Evolutionary conservation across 2,329 filamentous ascomycete genomes (phyloP).

Genomic region (Neonectria faginata): DNA sequence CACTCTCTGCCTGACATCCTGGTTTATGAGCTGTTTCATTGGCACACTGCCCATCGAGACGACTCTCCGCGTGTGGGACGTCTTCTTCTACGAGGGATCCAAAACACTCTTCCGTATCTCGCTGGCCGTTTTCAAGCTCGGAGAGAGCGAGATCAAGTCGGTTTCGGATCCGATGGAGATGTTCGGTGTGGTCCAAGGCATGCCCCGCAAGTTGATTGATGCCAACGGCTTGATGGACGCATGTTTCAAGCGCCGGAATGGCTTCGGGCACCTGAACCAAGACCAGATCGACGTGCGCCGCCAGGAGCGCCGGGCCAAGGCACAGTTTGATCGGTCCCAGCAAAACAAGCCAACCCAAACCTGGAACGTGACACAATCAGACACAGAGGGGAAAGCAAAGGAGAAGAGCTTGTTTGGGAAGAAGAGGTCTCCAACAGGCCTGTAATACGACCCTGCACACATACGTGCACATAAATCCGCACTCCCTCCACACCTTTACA

Average conservation of each 20-base stretch:
- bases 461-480: constrained; percentile 10
- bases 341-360: constrained; percentile 46
- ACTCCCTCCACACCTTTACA: constrained; percentile 14
- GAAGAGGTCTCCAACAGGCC: constrained; percentile 47
- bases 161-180: constrained; percentile 93
- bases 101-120: constrained; percentile 95
- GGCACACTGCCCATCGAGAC: constrained; percentile 92
- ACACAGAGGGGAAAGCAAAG: constrained; percentile 44
- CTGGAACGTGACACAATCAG: constrained; percentile 47
- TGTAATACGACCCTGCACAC: constrained; percentile 17
- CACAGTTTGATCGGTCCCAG: constrained; percentile 55
- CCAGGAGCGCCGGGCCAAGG: constrained; percentile 71
- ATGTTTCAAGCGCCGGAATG: constrained; percentile 83
- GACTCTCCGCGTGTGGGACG: constrained; percentile 92
- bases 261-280: constrained; percentile 85
- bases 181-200: constrained; percentile 90
- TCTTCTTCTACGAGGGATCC: constrained; percentile 94
- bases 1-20: constrained; percentile 91
- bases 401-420: constrained; percentile 59
- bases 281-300: constrained; percentile 82
- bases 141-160: constrained; percentile 81
- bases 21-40: constrained; percentile 98
- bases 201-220: constrained; percentile 84
- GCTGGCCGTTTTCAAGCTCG: constrained; percentile 89
- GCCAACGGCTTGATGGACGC: constrained; percentile 85